These are phyloP conservation scores for Phytophthora pinifolia DNA, from an alignment of 352 stramenopile genomes.

Conservation along the genomic window DNA sequence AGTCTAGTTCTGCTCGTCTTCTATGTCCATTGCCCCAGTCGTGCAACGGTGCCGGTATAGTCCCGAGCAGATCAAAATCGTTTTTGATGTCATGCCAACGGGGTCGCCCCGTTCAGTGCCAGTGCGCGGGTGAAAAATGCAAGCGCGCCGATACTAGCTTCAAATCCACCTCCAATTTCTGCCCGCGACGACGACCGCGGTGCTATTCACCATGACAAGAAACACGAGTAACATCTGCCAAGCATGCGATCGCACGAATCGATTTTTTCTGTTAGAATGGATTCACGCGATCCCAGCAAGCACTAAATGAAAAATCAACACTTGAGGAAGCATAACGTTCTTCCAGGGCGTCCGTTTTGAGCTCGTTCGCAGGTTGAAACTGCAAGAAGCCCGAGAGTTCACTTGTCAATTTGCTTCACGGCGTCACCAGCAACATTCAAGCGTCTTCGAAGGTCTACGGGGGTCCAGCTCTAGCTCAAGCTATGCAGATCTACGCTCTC, in stretches of 20 bases:
- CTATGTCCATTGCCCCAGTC: no score
- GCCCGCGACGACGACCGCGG: no score
- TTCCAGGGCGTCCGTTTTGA: constrained; percentile 2
- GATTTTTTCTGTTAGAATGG: neutral
- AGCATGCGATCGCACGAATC: neutral
- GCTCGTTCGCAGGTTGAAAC: neutral
- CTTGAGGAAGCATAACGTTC: neutral
- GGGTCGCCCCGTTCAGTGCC: no score
- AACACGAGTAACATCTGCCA: no score
- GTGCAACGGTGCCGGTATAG: no score
- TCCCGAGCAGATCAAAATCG: no score
- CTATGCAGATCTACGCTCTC: constrained; percentile 18
- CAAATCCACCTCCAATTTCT: no score
- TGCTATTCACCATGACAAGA: no score
- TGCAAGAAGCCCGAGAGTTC: neutral
- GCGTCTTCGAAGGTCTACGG: neutral
- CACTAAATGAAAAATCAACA: neutral
- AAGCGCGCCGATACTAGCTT: no score
- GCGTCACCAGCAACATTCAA: constrained; percentile 7
- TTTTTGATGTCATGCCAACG: no score
- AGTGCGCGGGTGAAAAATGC: no score
- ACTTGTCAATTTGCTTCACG: constrained; percentile 19
- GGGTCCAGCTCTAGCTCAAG: neutral
- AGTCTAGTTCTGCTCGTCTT: no score
- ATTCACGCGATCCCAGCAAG: neutral